These are phyloP conservation scores for Lithocarpus polystachyus DNA, from an alignment of 306 rosid species.

Conservation along the genomic window DNA sequence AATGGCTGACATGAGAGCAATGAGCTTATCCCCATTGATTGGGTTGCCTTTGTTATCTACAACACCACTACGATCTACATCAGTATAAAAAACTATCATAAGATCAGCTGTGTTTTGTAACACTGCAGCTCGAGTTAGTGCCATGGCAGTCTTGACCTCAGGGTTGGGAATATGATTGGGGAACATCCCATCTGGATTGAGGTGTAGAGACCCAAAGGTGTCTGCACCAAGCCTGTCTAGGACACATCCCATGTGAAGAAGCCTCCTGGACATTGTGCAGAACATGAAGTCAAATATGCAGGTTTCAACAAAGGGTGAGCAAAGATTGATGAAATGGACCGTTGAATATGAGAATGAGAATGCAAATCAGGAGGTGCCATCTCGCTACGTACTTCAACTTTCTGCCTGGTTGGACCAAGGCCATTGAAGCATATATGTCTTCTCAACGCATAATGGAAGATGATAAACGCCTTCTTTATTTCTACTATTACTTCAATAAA, in stretches of 20 bases:
- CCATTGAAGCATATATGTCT: too few relatives aligned
- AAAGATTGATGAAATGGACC: too few relatives aligned
- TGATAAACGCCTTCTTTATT: too few relatives aligned
- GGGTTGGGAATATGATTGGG: conserved; percentile 91
- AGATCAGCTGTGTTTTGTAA: conserved; percentile 64
- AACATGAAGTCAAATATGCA: too few relatives aligned
- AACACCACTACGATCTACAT: conserved; percentile 83
- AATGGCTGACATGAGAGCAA: conserved; percentile 80
- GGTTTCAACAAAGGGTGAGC: too few relatives aligned
- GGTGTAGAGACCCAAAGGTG: conserved; percentile 82
- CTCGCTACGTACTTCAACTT: too few relatives aligned
- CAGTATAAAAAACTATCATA: conserved; percentile 80
- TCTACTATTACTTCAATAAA: too few relatives aligned
- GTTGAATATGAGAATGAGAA: too few relatives aligned
- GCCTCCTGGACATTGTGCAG: conserved; percentile 46
- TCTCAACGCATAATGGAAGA: too few relatives aligned
- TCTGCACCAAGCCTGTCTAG: conserved; percentile 90
- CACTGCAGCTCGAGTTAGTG: conserved; percentile 71
- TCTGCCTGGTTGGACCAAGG: too few relatives aligned
- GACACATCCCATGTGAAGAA: conserved; percentile 84
- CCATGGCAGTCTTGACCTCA: conserved; percentile 80
- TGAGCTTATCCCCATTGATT: conserved; percentile 76
- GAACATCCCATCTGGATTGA: conserved; percentile 84
- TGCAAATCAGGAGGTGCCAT: too few relatives aligned
- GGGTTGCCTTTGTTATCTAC: conserved; percentile 71